A percentile compares a stretch with the other conserved stretches of the same genome.
phyloP scores from a whole-genome alignment of 2,329 filamentous ascomycete genomes.

The Curvularia sp. region DNA sequence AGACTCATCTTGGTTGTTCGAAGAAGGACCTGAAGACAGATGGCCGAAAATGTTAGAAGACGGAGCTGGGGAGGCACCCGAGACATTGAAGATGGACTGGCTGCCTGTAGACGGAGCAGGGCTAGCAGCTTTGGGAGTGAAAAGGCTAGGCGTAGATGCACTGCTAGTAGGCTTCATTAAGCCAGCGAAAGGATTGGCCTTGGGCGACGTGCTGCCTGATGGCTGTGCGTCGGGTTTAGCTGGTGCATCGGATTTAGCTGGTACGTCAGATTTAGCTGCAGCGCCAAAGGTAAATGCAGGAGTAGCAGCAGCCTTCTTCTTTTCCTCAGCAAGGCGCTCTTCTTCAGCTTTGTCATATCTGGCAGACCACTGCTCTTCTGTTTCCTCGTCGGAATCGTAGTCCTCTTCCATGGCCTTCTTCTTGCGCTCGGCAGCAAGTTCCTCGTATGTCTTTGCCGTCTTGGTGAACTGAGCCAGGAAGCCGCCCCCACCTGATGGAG shows the following conservation, averaged over 20 bases:
- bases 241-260: not conserved
- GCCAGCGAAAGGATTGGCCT: constrained; percentile 26
- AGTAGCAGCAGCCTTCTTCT: constrained; percentile 31
- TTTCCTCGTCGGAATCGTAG: constrained; percentile 48
- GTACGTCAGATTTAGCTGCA: not conserved
- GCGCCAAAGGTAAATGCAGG: constrained; percentile 31
- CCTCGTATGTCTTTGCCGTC: constrained; percentile 40
- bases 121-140: constrained; percentile 36
- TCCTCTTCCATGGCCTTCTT: constrained; percentile 46
- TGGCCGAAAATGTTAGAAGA: constrained; percentile 45
- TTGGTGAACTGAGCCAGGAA: constrained; percentile 42
- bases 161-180: constrained; percentile 33
- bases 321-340: constrained; percentile 38
- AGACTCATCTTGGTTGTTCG: constrained; percentile 40
- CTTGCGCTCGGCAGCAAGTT: constrained; percentile 45
- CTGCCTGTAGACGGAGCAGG: constrained; percentile 42
- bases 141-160: constrained; percentile 32
- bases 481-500: constrained; percentile 21
- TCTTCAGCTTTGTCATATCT: constrained; percentile 42
- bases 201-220: constrained; percentile 14
- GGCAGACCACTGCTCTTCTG: constrained; percentile 43
- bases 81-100: constrained; percentile 43
- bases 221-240: constrained; percentile 1
- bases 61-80: constrained; percentile 29
- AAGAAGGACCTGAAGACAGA: constrained; percentile 43